Percentiles rank a stretch among this genome's conserved stretches.
These are phyloP conservation scores for Abortiporus biennis DNA, from an alignment of 1,284 basidiomycete genomes.

Conservation along the genomic window DNA sequence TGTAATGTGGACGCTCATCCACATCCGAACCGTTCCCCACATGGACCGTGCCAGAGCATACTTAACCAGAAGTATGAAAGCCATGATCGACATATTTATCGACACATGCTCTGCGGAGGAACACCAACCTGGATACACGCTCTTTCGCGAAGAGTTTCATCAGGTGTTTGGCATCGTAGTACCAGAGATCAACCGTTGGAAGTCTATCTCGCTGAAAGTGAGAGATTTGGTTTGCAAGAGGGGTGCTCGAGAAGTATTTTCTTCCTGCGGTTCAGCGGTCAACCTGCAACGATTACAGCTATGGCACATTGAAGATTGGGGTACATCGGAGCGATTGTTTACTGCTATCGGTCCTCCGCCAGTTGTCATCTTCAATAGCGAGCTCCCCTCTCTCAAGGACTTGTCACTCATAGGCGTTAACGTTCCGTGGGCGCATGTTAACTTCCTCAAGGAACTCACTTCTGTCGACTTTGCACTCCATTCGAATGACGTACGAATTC, in stretches of 20 bases:
- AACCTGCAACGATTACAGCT: conserved; percentile 51
- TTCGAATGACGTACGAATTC: conserved; percentile 47
- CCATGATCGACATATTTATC: conserved; percentile 47
- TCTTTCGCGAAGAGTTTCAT: conserved; percentile 36
- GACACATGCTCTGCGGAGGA: conserved; percentile 45
- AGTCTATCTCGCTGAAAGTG: conserved; percentile 51
- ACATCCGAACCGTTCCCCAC: conserved; percentile 43
- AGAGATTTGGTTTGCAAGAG: conserved; percentile 50
- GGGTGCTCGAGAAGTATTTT: conserved; percentile 41
- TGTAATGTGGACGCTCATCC: conserved; percentile 46
- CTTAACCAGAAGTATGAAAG: conserved; percentile 31
- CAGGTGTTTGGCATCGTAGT: conserved; percentile 43
- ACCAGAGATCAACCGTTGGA: conserved; percentile 45
- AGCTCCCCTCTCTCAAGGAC: conserved; percentile 41
- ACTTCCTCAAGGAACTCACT: conserved; percentile 43
- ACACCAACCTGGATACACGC: conserved; percentile 37
- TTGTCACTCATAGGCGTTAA: conserved; percentile 60
- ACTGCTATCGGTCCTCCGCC: conserved; percentile 50
- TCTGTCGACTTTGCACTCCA: conserved; percentile 56
- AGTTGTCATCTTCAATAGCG: conserved; percentile 46
- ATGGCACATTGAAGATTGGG: conserved; percentile 57
- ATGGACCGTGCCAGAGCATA: conserved; percentile 40
- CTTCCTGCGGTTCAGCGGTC: conserved; percentile 42
- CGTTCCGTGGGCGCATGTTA: conserved; percentile 47
- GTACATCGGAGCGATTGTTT: conserved; percentile 40